phyloP scores from a whole-genome alignment of 352 stramenopile genomes.

The Phytophthora vignae region DNA sequence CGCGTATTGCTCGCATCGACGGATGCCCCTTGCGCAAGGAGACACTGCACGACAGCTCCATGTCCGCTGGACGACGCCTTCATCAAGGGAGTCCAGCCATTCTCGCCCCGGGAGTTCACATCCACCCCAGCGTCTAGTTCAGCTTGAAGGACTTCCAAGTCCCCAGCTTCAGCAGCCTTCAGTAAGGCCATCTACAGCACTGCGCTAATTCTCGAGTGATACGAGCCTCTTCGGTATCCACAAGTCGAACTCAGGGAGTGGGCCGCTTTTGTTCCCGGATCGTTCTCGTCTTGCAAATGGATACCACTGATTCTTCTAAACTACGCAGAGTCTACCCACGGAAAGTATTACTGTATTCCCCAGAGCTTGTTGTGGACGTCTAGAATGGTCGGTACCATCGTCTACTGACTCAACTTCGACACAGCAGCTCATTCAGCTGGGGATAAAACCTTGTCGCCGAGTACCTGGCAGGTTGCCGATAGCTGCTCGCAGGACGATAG shows the following conservation, averaged over 20 bases:
- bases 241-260: too few species aligned
- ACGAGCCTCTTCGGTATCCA: too few species aligned
- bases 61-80: not conserved
- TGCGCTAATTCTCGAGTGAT: not conserved
- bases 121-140: not conserved
- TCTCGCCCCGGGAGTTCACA: not conserved
- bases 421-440: too few species aligned
- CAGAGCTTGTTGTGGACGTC: too few species aligned
- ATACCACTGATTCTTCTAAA: too few species aligned
- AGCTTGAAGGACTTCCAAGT: not conserved
- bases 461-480: too few species aligned
- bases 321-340: too few species aligned
- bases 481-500: too few species aligned
- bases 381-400: too few species aligned
- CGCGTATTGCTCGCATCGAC: not conserved
- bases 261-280: not conserved
- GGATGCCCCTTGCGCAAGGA: not conserved
- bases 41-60: not conserved
- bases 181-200: not conserved
- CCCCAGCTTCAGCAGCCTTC: not conserved
- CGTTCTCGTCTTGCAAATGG: not conserved
- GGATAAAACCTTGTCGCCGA: too few species aligned
- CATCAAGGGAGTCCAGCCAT: not conserved
- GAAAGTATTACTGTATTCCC: too few species aligned
- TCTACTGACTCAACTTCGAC: too few species aligned